Evolutionary conservation across 768 basidiomycete species (phyloP).

Genomic region (Lentinula sp.): DNA sequence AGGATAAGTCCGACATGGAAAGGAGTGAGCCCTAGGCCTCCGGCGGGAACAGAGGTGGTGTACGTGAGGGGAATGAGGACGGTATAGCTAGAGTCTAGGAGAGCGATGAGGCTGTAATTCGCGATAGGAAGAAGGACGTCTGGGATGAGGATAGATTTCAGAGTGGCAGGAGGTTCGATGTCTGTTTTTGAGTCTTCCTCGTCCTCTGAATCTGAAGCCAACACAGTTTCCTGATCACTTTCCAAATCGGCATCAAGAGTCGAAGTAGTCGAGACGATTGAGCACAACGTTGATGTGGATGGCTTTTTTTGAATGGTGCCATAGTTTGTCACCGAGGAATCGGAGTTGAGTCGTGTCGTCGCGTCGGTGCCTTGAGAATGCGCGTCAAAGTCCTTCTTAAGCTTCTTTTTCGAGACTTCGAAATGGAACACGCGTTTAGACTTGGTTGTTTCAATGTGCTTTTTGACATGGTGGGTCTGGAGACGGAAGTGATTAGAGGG

Average conservation of each 20-base stretch:
- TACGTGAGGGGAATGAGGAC: conserved; percentile 20
- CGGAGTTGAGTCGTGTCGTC: background rate
- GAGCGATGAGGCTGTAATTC: conserved; percentile 20
- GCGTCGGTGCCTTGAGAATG: background rate
- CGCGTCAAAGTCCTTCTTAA: background rate
- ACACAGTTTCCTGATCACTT: background rate
- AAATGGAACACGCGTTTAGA: background rate
- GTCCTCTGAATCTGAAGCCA: background rate
- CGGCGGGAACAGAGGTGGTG: conserved; percentile 42
- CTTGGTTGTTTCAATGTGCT: background rate
- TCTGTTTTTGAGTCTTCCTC: background rate
- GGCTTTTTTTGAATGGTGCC: background rate
- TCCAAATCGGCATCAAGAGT: background rate
- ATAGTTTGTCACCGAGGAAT: background rate
- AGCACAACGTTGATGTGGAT: background rate
- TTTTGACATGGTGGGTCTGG: background rate
- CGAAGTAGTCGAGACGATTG: conserved; percentile 9
- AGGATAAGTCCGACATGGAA: conserved; percentile 45
- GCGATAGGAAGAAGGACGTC: conserved; percentile 17
- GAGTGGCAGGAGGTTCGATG: background rate
- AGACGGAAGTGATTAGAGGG: background rate
- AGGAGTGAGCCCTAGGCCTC: conserved; percentile 48
- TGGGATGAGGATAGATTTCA: conserved; percentile 8
- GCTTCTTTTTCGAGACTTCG: conserved; percentile 6
- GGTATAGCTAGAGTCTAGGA: conserved; percentile 21